A percentile compares a stretch with the other conserved stretches of the same genome.
These are phyloP conservation scores for Xylariomycetidae sp. DNA, from an alignment of 2,329 filamentous ascomycete species.

Conservation along the genomic window DNA sequence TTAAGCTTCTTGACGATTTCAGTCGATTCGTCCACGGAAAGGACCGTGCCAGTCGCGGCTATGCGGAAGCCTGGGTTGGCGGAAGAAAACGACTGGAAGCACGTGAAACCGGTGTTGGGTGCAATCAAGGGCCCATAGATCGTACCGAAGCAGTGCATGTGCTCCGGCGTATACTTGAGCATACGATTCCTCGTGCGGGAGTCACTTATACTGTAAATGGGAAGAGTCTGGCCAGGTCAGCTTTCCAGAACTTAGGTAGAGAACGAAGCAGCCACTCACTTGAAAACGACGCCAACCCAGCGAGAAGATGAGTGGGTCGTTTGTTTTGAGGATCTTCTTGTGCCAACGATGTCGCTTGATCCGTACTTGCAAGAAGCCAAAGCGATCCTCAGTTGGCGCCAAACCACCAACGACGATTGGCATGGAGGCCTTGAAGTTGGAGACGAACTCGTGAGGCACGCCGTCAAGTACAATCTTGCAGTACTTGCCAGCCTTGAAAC, in stretches of 20 bases:
- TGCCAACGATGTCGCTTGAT: constrained; percentile 99
- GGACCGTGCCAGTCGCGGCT: constrained; percentile 85
- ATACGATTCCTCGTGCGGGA: constrained; percentile 91
- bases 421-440: constrained; percentile 71
- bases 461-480: constrained; percentile 84
- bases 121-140: constrained; percentile 94
- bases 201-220: constrained; percentile 92
- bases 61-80: constrained; percentile 87
- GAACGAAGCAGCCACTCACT: background rate
- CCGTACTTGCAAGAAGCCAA: constrained; percentile 89
- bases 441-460: constrained; percentile 85
- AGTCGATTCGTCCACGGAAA: constrained; percentile 89
- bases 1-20: constrained; percentile 99
- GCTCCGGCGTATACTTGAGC: constrained; percentile 98
- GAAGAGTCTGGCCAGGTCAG: constrained; percentile 84
- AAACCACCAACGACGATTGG: constrained; percentile 90
- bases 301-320: constrained; percentile 94
- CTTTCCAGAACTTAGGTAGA: too few relatives aligned
- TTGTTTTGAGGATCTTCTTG: constrained; percentile 98
- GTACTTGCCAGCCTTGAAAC: constrained; percentile 87
- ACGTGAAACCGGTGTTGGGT: constrained; percentile 92
- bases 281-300: constrained; percentile 93
- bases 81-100: constrained; percentile 81
- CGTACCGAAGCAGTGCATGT: constrained; percentile 97
- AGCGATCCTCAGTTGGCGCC: constrained; percentile 87